A percentile compares a stretch with the other conserved stretches of the same genome.
These are phyloP conservation scores for Phanerochaete carnosa DNA, from an alignment of 768 basidiomycete genomes.

Conservation along the genomic window DNA sequence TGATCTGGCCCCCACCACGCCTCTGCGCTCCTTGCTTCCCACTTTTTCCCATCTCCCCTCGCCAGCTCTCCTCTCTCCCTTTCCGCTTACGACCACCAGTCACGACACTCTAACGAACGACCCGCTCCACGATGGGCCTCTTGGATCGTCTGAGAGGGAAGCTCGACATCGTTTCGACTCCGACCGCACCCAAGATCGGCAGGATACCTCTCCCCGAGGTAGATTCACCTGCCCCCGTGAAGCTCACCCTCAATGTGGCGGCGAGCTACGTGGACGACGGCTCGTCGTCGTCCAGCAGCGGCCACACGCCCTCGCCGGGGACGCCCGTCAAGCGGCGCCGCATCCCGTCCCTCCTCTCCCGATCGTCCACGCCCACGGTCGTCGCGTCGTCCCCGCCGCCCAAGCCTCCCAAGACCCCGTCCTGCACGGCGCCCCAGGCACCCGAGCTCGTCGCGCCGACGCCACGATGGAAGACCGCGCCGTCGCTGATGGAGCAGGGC, in stretches of 20 bases:
- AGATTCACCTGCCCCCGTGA: background rate
- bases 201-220: constrained; percentile 13
- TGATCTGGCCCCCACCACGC: background rate
- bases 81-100: constrained; percentile 6
- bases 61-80: background rate
- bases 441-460: background rate
- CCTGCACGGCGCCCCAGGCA: background rate
- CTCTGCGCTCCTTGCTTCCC: background rate
- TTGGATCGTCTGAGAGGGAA: constrained; percentile 3
- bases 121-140: constrained; percentile 1
- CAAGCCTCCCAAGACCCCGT: background rate
- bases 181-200: constrained; percentile 14
- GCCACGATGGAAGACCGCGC: constrained; percentile 1
- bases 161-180: constrained; percentile 10
- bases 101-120: background rate
- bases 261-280: background rate
- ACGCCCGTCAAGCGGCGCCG: background rate
- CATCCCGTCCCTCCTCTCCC: constrained; percentile 1
- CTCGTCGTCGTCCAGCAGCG: background rate
- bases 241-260: background rate
- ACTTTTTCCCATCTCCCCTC: constrained; percentile 1
- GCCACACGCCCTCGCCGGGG: background rate
- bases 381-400: background rate
- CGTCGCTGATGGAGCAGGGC: constrained; percentile 2
- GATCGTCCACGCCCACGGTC: background rate